Evolutionary conservation across 345 rosid species (phyloP).

Genomic region (Lepidium africanum): DNA sequence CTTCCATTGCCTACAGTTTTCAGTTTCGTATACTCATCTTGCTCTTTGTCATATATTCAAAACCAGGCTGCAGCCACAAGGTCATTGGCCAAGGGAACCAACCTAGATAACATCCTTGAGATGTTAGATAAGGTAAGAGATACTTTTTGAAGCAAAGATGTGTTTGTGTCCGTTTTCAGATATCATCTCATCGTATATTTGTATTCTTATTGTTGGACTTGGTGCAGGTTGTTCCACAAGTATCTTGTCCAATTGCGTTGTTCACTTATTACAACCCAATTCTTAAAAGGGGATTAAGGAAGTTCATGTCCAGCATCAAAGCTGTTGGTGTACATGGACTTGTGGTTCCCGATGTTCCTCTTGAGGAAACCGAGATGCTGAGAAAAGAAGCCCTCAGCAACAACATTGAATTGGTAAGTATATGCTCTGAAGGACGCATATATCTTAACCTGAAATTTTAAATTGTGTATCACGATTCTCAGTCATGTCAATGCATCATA

Average conservation of each 20-base stretch:
- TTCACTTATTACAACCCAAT: conserved; percentile 87
- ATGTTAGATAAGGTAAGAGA: conserved; percentile 73
- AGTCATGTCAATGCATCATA: conserved; percentile 6
- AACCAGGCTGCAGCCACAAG: conserved; percentile 88
- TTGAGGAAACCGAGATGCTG: conserved; percentile 80
- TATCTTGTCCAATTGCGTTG: conserved; percentile 73
- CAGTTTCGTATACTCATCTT: not conserved
- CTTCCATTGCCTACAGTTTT: not conserved
- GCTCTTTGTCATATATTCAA: not conserved
- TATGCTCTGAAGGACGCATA: not conserved
- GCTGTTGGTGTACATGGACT: conserved; percentile 79
- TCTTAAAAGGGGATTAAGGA: conserved; percentile 67
- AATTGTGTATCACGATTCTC: not conserved
- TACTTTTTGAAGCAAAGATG: not conserved
- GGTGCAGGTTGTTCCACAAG: conserved; percentile 64
- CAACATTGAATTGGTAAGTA: conserved; percentile 62
- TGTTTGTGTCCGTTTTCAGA: not conserved
- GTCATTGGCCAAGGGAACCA: conserved; percentile 64
- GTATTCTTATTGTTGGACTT: conserved; percentile 2
- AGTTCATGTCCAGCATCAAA: conserved; percentile 63
- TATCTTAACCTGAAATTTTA: not conserved
- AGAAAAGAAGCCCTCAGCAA: conserved; percentile 64
- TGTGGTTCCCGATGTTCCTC: conserved; percentile 95
- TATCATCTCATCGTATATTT: not conserved
- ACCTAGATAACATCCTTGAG: conserved; percentile 50